phyloP scores from a whole-genome alignment of 2,329 filamentous ascomycete genomes.

The Sarocladiaceae sp. region DNA sequence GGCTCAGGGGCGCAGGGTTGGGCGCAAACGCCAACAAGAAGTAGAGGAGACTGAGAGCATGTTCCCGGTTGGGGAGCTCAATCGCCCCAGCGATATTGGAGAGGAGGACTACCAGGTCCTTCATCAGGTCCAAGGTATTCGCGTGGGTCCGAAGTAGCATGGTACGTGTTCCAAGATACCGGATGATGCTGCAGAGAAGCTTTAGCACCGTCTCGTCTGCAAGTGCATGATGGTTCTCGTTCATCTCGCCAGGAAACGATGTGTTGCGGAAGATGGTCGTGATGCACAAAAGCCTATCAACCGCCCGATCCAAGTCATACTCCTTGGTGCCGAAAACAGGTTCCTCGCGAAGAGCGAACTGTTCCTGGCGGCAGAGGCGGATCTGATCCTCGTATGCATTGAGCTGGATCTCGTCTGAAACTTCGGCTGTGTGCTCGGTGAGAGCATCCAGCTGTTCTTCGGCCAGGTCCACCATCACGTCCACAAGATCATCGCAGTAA shows the following conservation, averaged over 20 bases:
- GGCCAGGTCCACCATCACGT: conserved; percentile 82
- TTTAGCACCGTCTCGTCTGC: conserved; percentile 74
- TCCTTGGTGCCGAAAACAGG: conserved; percentile 67
- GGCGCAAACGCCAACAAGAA: conserved; percentile 90
- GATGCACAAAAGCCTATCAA: conserved; percentile 81
- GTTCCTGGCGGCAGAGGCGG: conserved; percentile 69
- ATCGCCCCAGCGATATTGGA: conserved; percentile 82
- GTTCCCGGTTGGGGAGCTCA: conserved; percentile 77
- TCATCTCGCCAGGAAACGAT: conserved; percentile 62
- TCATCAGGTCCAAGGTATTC: conserved; percentile 95
- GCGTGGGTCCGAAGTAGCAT: conserved; percentile 74
- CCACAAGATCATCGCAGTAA: conserved; percentile 80
- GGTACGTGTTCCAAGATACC: conserved; percentile 82
- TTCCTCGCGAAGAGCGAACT: conserved; percentile 63
- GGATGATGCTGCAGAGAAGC: conserved; percentile 75
- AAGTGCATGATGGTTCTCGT: conserved; percentile 64
- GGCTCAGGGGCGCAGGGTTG: conserved; percentile 55
- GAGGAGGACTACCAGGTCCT: conserved; percentile 81
- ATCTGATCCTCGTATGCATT: conserved; percentile 82
- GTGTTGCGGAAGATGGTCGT: conserved; percentile 90
- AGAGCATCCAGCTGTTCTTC: conserved; percentile 81
- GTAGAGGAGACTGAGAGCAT: conserved; percentile 78
- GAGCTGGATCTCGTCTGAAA: conserved; percentile 80
- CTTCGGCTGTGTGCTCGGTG: conserved; percentile 76
- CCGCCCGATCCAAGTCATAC: conserved; percentile 79